These are phyloP conservation scores for Candida gorgasii DNA, from an alignment of 805 yeast genomes.

Conservation along the genomic window DNA sequence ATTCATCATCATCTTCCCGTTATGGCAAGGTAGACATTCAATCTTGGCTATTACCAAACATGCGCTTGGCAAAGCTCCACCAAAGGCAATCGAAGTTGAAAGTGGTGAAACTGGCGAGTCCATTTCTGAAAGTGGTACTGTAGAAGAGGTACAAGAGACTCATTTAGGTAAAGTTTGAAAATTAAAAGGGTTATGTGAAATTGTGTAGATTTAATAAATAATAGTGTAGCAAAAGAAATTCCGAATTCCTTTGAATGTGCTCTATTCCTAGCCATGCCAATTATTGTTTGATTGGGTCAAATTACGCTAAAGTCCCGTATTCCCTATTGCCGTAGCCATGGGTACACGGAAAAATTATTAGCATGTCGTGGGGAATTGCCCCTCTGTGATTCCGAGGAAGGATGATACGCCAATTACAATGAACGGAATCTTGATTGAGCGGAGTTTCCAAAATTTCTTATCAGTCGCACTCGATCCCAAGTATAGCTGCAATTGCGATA, in stretches of 20 bases:
- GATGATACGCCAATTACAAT: too few species aligned
- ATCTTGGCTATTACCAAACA: slow-evolving; percentile 68
- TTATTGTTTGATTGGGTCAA: too few species aligned
- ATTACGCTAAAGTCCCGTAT: too few species aligned
- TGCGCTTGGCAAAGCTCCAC: slow-evolving; percentile 63
- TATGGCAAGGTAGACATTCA: slow-evolving; percentile 71
- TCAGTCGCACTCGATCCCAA: background rate
- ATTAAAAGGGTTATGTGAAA: background rate
- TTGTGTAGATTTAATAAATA: background rate
- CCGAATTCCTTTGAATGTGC: too few species aligned
- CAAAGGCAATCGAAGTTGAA: background rate
- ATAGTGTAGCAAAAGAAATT: background rate
- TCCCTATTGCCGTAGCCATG: too few species aligned
- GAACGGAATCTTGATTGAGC: background rate
- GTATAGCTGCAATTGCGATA: background rate
- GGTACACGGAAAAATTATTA: too few species aligned
- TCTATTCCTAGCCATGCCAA: too few species aligned
- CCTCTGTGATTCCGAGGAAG: too few species aligned
- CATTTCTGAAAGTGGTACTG: background rate
- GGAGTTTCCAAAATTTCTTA: background rate
- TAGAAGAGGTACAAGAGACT: slow-evolving; percentile 7
- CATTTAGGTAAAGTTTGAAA: background rate
- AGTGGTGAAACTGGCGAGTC: background rate
- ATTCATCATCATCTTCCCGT: slow-evolving; percentile 66
- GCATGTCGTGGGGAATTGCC: too few species aligned